These are phyloP conservation scores for Rubia peregrina DNA, from an alignment of 305 asterid species.

Conservation along the genomic window DNA sequence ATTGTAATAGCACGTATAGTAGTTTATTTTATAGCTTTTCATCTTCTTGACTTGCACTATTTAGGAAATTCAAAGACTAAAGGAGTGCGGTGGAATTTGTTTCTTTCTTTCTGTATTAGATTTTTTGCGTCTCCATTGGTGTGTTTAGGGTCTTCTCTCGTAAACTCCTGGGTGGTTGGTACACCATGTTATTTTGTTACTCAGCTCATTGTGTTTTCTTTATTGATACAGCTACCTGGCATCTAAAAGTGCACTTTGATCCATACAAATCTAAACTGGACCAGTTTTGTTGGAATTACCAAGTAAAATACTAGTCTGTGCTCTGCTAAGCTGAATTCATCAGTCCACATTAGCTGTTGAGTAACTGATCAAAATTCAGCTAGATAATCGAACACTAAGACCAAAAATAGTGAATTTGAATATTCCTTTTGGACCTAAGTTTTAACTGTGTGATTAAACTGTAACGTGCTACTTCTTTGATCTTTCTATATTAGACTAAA, in stretches of 20 bases:
- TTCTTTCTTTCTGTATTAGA: not conserved
- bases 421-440: not conserved
- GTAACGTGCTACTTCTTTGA: not conserved
- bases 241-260: not conserved
- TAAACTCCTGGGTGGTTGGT: not conserved
- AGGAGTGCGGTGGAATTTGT: not conserved
- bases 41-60: not conserved
- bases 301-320: not conserved
- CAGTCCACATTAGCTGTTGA: not conserved
- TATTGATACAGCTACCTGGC: not conserved
- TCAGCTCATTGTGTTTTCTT: not conserved
- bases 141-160: not conserved
- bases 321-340: not conserved
- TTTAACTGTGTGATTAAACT: not conserved
- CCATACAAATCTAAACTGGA: not conserved
- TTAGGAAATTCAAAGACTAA: no score
- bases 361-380: not conserved
- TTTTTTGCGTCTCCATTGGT: not conserved
- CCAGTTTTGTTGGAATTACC: not conserved
- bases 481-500: not conserved
- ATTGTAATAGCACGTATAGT: not conserved
- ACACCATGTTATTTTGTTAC: not conserved
- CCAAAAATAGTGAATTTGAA: not conserved
- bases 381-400: not conserved
- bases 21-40: not conserved